Evolutionary conservation across 177 flowering plant species (phyloP), one percentile per base, ranked within the genome.

Genomic region (Vitis hybrid): DNA sequence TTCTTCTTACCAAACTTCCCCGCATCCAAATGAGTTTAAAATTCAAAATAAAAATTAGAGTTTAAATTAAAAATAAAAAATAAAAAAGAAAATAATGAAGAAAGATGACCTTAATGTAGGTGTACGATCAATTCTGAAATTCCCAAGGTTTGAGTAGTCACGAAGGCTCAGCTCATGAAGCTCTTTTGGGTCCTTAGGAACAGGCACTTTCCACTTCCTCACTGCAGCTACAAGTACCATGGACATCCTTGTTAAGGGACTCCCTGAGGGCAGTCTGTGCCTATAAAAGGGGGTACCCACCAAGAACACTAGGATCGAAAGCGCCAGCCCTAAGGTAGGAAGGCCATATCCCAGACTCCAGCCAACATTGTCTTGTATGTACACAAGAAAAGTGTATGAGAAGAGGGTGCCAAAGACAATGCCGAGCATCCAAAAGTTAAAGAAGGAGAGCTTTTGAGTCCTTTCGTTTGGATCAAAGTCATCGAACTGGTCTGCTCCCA

Each of bases 391-490:
- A 2, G 88, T 86, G 79, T 81, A 87, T 21, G 93, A 73, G 56
- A 90, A 85, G 9, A 92, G 79, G 12, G 91, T 86, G 1, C 94
- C 97, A 66, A 86, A 75, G 79, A 90, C 86, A 48, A 86, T 82
- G 72, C 91, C 78, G 32, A 91, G 90, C 88, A 90, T 82, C 94
- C 90, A 89, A 90, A 91, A 89, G 71, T 89, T 89, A 71, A 87
- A 89, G 81, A 90, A 90, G 8, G 94, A 90, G 17, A 89, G 84
- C 84, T 92, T 90, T 1, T 79, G 89, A 14, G 2, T 62, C 65
- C 77, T 79, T 52, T 90, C 97, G 21, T 77, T 85, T 2, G 93
- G 91, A 21, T 91, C 88, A 30, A 75, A 83, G 0, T 86, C 89
- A 57, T 91, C 97, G 26, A 90, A 91, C 65, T 90, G 97, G 73